Evolutionary conservation across 164 flowering plant species (phyloP).

Genomic region (Cinnamomum micranthum): DNA sequence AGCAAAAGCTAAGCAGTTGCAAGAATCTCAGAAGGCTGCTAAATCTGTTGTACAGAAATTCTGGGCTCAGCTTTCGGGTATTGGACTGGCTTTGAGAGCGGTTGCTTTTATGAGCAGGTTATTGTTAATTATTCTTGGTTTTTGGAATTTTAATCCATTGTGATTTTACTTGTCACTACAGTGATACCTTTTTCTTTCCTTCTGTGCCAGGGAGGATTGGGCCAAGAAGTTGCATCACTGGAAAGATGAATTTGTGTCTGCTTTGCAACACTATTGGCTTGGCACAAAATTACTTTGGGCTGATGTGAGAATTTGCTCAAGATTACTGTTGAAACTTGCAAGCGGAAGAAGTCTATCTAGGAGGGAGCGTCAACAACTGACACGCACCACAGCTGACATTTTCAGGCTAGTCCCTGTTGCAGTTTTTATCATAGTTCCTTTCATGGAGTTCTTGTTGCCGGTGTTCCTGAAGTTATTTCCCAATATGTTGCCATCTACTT

Average conservation of each 20-base stretch:
- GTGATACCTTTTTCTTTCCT: neutral
- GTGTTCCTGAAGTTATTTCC: constrained; percentile 90
- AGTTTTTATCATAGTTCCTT: constrained; percentile 85
- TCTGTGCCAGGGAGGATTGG: constrained; percentile 75
- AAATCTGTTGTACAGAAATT: constrained; percentile 32
- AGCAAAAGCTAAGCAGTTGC: constrained; percentile 66
- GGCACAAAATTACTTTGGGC: constrained; percentile 81
- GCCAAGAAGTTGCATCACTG: constrained; percentile 71
- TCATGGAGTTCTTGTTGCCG: constrained; percentile 93
- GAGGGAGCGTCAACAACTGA: constrained; percentile 88
- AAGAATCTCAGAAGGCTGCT: constrained; percentile 46
- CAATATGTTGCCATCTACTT: constrained; percentile 96
- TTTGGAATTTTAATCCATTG: neutral
- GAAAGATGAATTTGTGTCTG: constrained; percentile 67
- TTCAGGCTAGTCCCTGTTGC: constrained; percentile 94
- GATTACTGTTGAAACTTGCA: constrained; percentile 71
- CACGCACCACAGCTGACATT: constrained; percentile 89
- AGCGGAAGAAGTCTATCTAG: constrained; percentile 86
- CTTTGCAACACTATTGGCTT: constrained; percentile 88
- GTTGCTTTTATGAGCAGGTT: constrained; percentile 86
- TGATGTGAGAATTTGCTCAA: constrained; percentile 74
- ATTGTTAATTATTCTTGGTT: neutral
- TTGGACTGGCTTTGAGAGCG: constrained; percentile 76
- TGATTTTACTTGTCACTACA: neutral
- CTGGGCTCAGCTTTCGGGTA: constrained; percentile 58